Percentiles rank a stretch among this genome's conserved stretches.
Evolutionary conservation across 768 basidiomycete genomes (phyloP).

Genomic region (Xerocomellus intermedius): DNA sequence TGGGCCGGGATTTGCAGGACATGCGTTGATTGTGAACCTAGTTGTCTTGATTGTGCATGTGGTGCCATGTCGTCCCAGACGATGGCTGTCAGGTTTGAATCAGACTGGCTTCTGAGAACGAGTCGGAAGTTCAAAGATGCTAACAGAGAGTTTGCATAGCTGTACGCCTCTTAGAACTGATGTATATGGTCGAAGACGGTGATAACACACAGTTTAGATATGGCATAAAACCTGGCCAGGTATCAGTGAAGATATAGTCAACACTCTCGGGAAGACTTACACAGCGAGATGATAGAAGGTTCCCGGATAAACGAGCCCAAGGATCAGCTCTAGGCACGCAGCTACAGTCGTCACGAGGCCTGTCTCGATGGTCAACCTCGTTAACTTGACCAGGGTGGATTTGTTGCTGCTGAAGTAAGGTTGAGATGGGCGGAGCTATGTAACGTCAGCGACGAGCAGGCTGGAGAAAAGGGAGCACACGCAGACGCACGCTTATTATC

Average conservation of each 20-base stretch:
- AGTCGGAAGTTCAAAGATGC: constrained; percentile 17
- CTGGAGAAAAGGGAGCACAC: background rate
- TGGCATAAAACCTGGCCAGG: constrained; percentile 5
- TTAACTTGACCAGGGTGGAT: constrained; percentile 9
- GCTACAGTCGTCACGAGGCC: constrained; percentile 22
- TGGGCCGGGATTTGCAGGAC: background rate
- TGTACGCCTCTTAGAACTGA: background rate
- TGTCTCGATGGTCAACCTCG: constrained; percentile 24
- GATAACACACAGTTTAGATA: constrained; percentile 15
- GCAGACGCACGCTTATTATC: constrained; percentile 9
- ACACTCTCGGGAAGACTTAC: constrained; percentile 5
- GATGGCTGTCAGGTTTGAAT: background rate
- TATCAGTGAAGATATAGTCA: background rate
- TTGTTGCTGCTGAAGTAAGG: constrained; percentile 1
- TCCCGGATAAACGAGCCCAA: constrained; percentile 1
- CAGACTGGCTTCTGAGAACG: constrained; percentile 1
- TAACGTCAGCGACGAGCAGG: background rate
- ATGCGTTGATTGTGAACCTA: background rate
- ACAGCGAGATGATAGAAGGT: constrained; percentile 15
- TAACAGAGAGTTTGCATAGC: constrained; percentile 20
- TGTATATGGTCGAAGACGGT: background rate
- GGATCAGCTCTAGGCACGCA: constrained; percentile 15
- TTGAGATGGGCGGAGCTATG: constrained; percentile 16
- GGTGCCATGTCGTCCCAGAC: constrained; percentile 2
- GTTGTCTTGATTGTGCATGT: background rate